These are phyloP conservation scores for Naganishia sp. DNA, from an alignment of 1,284 basidiomycete species.

Conservation along the genomic window DNA sequence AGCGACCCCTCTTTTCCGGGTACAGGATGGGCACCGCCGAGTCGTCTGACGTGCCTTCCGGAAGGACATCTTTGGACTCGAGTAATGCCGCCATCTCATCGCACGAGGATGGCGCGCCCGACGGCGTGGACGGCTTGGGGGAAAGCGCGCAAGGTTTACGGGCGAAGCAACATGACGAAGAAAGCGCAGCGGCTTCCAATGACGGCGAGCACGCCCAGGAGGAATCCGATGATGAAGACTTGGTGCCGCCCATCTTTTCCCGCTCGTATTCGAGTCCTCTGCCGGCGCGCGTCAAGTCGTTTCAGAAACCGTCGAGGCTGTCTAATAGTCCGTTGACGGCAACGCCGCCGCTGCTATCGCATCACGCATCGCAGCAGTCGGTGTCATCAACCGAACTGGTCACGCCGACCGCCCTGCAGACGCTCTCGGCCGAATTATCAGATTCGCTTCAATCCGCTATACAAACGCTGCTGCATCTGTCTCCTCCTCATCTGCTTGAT, in stretches of 20 bases:
- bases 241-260: conserved; percentile 37
- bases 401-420: conserved; percentile 39
- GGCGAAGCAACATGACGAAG: too few species aligned
- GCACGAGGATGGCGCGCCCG: background rate
- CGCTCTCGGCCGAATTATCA: conserved; percentile 68
- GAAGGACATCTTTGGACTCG: conserved; percentile 11
- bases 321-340: background rate
- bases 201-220: background rate
- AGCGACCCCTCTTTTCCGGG: conserved; percentile 5
- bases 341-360: conserved; percentile 20
- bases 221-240: conserved; percentile 15
- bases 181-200: too few species aligned
- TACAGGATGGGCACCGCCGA: conserved; percentile 5
- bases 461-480: conserved; percentile 82
- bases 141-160: too few species aligned
- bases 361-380: conserved; percentile 15
- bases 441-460: conserved; percentile 83
- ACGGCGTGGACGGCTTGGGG: background rate
- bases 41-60: background rate
- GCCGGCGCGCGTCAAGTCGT: conserved; percentile 35
- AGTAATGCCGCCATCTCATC: background rate
- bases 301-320: conserved; percentile 18
- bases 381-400: conserved; percentile 6
- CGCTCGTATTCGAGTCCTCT: conserved; percentile 46
- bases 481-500: conserved; percentile 83